phyloP scores from a whole-genome alignment of 164 flowering plant species.

The Houttuynia cordata region DNA sequence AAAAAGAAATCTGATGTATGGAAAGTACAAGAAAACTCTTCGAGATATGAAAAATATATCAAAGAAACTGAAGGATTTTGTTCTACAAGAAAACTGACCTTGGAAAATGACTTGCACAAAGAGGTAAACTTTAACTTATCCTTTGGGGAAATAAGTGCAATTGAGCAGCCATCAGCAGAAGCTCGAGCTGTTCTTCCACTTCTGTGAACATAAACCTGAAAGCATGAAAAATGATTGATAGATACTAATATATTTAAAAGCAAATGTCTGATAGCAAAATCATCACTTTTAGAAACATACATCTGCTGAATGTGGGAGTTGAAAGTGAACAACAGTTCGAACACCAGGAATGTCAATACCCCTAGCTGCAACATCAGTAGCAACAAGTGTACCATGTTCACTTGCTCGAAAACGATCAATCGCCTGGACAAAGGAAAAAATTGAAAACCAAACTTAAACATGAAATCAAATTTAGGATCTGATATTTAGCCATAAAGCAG shows the following conservation, averaged over 20 bases:
- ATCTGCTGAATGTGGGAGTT: conserved; percentile 94
- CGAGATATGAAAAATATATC: background rate
- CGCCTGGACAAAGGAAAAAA: conserved; percentile 34
- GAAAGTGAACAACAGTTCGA: conserved; percentile 92
- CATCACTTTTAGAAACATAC: conserved; percentile 24
- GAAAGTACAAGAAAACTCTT: background rate
- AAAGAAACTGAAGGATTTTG: background rate
- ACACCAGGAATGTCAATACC: conserved; percentile 93
- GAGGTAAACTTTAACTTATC: conserved; percentile 78
- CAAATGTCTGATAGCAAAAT: background rate
- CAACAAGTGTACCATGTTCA: conserved; percentile 75
- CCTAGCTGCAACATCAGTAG: conserved; percentile 95
- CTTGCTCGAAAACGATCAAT: conserved; percentile 75
- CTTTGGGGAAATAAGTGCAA: conserved; percentile 70
- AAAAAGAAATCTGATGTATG: background rate
- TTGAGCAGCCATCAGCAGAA: conserved; percentile 84
- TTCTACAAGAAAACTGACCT: conserved; percentile 30
- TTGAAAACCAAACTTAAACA: too few relatives aligned
- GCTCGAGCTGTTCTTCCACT: conserved; percentile 99
- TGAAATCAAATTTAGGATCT: too few relatives aligned
- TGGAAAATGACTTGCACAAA: conserved; percentile 80
- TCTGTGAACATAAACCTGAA: conserved; percentile 89
- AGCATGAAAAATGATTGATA: conserved; percentile 4
- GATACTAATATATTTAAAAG: background rate
- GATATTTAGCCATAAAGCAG: too few relatives aligned